Evolutionary conservation across 148 eudicot species (phyloP), one percentile per base, ranked within the genome.

Genomic region (Euryodendron excelsum): DNA sequence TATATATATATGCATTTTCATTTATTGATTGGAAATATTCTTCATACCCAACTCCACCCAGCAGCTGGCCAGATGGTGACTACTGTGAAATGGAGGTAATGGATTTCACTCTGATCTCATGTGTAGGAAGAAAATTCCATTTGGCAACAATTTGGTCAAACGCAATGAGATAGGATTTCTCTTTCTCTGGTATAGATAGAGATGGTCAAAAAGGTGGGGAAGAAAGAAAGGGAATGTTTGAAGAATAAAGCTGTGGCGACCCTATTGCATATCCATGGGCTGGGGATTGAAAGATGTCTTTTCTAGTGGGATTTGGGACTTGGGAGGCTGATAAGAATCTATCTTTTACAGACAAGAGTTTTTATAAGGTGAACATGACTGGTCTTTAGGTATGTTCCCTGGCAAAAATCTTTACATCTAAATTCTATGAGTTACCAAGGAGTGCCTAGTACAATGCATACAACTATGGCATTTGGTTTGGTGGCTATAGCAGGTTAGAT

Each of bases 241-340:
- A 37, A 58, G 48, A 73, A 55, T 73, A 72, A 33, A 72, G 70
- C 70, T n/a, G 34, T 8, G 76, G 76, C 72, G n/a, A 69, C 53
- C 53, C 53, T 66, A 36, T 66, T 41, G 20, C 9, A 12, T 27
- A 66, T 25, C 6, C 23, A 8, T 0, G 72, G 56, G 56, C 20
- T 52, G 17, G 33, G 72, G 52, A 1, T 23, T 68, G 48, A 67
- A 67, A 67, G 52, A n/a, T 23, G 50, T 11, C 14, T 11, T 41
- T 15, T 12, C 20, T 66, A 17, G 56, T 13, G n/a, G n/a, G n/a
- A n/a, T 30, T 34, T 30, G 69, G 41, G 41, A 5, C 7, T 64
- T 33, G 39, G 65, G 36, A 61, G 67, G 37, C 21, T 63, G 67
- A 63, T 8, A 31, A 63, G 67, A 63, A 63, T 30, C 68, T 34